These are phyloP conservation scores for Neurospora sp. DNA, from an alignment of 495 filamentous ascomycete genomes.

Conservation along the genomic window DNA sequence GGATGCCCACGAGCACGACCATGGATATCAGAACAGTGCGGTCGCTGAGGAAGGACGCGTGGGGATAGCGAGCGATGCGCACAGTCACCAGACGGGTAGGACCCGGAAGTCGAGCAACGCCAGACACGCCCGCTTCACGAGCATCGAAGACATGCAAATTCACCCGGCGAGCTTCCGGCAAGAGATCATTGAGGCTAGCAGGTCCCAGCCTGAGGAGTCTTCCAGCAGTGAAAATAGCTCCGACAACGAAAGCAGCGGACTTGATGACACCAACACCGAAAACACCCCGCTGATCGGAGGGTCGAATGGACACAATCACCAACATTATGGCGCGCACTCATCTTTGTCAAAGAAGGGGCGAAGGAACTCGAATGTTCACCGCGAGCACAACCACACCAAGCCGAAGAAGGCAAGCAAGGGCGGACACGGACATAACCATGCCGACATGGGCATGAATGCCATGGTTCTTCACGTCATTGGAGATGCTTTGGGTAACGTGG, in stretches of 20 bases:
- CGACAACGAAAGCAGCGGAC: constrained; percentile 39
- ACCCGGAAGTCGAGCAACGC: constrained; percentile 40
- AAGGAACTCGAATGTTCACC: constrained; percentile 39
- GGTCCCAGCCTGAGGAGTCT: constrained; percentile 35
- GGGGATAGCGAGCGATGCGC: constrained; percentile 5
- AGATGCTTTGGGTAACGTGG: constrained; percentile 92
- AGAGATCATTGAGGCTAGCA: constrained; percentile 73
- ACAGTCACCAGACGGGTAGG: constrained; percentile 1
- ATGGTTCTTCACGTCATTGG: constrained; percentile 95
- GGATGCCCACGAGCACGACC: constrained; percentile 27
- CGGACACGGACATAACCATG: constrained; percentile 63
- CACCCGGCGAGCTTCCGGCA: constrained; percentile 87
- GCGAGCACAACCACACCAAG: constrained; percentile 69
- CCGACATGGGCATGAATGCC: constrained; percentile 93
- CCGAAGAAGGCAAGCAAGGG: constrained; percentile 53
- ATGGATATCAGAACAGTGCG: constrained; percentile 19
- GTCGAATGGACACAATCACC: constrained; percentile 8
- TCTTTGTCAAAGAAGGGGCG: constrained; percentile 17
- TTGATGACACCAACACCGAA: constrained; percentile 40
- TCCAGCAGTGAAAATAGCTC: constrained; percentile 42
- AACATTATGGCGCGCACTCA: constrained; percentile 14
- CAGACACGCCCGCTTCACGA: constrained; percentile 42
- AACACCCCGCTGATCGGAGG: constrained; percentile 32
- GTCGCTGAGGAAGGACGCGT: constrained; percentile 21
- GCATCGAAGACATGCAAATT: constrained; percentile 64